Base-by-base conservation (phyloP, 2,329 filamentous ascomycete genomes). In the Bipolaris zeicola region DNA sequence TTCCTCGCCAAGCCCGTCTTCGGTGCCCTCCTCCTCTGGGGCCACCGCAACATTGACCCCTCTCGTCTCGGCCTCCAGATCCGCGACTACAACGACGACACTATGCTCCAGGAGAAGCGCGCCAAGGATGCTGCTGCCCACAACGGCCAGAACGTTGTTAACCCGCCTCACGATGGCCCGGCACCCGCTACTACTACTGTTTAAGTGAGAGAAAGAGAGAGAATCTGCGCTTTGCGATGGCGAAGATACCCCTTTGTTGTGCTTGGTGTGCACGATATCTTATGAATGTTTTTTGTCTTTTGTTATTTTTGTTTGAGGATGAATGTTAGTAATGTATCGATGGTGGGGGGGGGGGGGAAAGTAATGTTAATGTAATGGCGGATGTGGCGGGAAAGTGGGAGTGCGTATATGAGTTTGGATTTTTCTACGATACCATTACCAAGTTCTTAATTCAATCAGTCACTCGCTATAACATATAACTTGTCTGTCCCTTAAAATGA, bases 1-100 rank as follows among this genome's bases (percentile, higher is more conserved):
- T 73, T 89, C 5, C 58, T 89, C 3, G 82, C 87, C 6, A 90
- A 89, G 76, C 85, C 86, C 0, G 78, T 83, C 7, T 90, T 89
- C 61, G 85, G 85, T 14, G 77, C 79, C 11, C 68, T 89, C 0
- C 79, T 90, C 1, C 76, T 90, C 47, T 85, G 78, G 76, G 85
- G 86, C 1, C 87, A 89, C 71, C 80, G 85, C 44, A 84, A 83
- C 62, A 88, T 89, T 48, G 82, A 85, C 43, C 83, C 85, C 8
- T 75, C 78, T 5, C 75, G 79, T 13, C 77, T 90, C 11, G 86
- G 87, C 6, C 77, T 87, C 16, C 63, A 73, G 34, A 81, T 83
- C 55, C 72, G 74, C 52, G 80, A 82, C 60, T 83, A 82, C 64
- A 74, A 78, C 34, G 74, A 77, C 50, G 77, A 78, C 55, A 54